Conservation (phyloP, 257 asterid genomes). For the Voacanga thouarsii region DNA sequence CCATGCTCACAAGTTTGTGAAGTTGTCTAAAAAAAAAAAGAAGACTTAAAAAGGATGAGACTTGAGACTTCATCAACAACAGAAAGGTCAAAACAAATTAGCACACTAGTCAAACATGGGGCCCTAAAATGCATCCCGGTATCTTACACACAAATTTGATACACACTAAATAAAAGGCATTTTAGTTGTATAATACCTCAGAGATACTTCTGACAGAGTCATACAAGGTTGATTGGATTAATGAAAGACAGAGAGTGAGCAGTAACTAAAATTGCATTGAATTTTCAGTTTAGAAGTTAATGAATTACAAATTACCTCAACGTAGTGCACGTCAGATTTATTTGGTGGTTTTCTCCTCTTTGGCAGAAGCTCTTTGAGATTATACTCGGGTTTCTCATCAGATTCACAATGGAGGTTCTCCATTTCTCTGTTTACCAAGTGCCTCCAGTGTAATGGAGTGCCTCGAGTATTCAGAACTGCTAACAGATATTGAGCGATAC, state of each 20-base stretch:
- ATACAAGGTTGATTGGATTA: not conserved
- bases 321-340: constrained; percentile 51
- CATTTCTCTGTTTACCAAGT: constrained; percentile 27
- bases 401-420: constrained; percentile 29
- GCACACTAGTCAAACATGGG: not conserved
- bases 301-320: constrained; percentile 48
- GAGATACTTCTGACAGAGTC: not conserved
- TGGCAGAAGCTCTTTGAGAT: constrained; percentile 58
- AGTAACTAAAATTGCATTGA: not conserved
- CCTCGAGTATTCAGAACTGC: constrained; percentile 80
- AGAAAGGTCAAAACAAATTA: not conserved
- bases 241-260: no score
- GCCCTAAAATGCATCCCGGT: not conserved
- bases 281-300: not conserved
- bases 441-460: constrained; percentile 89
- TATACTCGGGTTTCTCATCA: constrained; percentile 47
- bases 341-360: constrained; percentile 39
- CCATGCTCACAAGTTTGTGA: not conserved
- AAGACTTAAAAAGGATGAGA: not conserved
- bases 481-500: constrained; percentile 72
- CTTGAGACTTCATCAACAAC: not conserved
- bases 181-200: not conserved
- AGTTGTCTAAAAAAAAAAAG: not conserved
- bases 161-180: not conserved
- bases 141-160: not conserved